Evolutionary conservation across 805 yeast species (phyloP), one percentile per base, ranked within the genome.

Genomic region (Candida patagonica): DNA sequence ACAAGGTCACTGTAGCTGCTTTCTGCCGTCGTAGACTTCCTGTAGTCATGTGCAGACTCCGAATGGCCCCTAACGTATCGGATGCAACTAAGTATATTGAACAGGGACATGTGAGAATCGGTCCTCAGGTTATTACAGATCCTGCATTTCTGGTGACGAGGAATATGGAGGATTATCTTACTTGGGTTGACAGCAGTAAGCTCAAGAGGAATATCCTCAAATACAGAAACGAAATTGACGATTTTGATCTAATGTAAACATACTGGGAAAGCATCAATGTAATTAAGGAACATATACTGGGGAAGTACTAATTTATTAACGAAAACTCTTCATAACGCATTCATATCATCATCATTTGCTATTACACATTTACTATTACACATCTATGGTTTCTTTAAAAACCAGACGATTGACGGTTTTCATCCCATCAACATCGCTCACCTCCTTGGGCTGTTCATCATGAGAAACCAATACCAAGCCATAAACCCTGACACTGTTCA

Each of bases 171-270:
- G 99, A 92, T 60, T 92, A 86, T 60, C 70, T 92, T 51, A 92
- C 98, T 3, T 92, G 99, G 99, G 92, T 84, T n/a, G 96, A 92
- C 55, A 73, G 79, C 30, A 80, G 94, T 50, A 94, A 92, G 79
- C 88, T 94, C 62, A 88, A 83, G 70, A 73, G 81, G 54, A 86
- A 85, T 50, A 76, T 89, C 43, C 76, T 88, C 63, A 82, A 82
- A 64, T 92, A 82, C 68, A 81, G 84, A 63, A 88, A 89, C 37
- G 64, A 62, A 39, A 55, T 65, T 46, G 82, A 77, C 55, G 82
- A 76, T 54, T 77, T 66, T 54, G 79, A 75, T 43, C 61, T 73
- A 50, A 62, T 74, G 38, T 68, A 49, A 51, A n/a, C 10, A 24
- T 24, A 24, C 12, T 12, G 12, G 12, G 10, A 24, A 24, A 12